A percentile compares a stretch with the other conserved stretches of the same genome.
Evolutionary conservation across 352 stramenopile genomes (phyloP).

Genomic region (Halophytophthora polymorphica): DNA sequence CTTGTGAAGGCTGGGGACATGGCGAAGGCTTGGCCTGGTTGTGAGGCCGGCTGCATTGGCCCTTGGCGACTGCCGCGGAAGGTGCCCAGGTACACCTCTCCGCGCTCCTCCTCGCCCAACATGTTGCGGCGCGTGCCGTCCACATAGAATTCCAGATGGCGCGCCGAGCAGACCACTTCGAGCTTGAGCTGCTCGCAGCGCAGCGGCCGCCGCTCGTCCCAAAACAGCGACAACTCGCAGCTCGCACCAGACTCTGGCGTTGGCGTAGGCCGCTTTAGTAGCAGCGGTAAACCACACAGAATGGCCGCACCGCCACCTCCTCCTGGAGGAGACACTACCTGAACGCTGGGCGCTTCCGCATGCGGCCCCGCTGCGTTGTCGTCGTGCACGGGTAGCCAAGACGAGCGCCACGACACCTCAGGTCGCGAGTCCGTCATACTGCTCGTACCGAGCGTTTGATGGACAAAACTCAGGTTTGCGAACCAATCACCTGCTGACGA

Average conservation of each 20-base stretch:
- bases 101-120: slow-evolving; percentile 53
- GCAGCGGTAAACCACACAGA: neutral
- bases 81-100: slow-evolving; percentile 72
- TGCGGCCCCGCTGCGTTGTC: no score
- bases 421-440: no score
- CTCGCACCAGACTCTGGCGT: no score
- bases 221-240: slow-evolving; percentile 51
- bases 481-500: no score
- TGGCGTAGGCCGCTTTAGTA: slow-evolving; percentile 1
- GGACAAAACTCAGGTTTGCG: no score
- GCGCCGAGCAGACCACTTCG: slow-evolving; percentile 52
- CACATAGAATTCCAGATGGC: slow-evolving; percentile 66
- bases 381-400: no score
- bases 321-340: no score
- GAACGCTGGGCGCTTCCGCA: no score
- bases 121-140: slow-evolving; percentile 49
- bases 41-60: neutral
- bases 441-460: no score
- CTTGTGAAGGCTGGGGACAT: slow-evolving; percentile 50
- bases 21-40: slow-evolving; percentile 31
- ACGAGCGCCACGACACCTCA: no score
- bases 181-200: slow-evolving; percentile 50
- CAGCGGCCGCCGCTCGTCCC: slow-evolving; percentile 23
- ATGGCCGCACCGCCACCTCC: no score
- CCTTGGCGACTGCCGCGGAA: slow-evolving; percentile 42